Base-by-base conservation (phyloP, 164 flowering plant genomes). In the Akebia trifoliata region DNA sequence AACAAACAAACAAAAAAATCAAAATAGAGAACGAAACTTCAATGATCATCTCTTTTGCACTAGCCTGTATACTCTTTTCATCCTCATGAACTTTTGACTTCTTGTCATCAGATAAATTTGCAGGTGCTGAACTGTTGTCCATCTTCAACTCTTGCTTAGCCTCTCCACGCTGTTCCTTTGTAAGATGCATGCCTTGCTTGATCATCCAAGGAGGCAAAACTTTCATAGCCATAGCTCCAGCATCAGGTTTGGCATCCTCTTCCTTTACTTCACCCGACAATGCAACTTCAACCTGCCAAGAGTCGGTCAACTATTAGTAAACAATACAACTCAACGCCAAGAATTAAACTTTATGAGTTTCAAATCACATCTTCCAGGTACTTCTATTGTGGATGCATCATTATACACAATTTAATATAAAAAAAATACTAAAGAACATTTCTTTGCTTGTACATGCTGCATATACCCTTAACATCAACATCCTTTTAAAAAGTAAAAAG, bases 191-290 rank as follows among this genome's bases (percentile, higher is more conserved):
- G 50, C 97, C 95, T 76, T 84, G 72, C 74, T 77, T 90, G 56
- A 93, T 93, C 99, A 93, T 90, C 99, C 99, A 90, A 22, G 97
- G 97, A 45, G 99, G 99, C 66, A 94, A 62, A 50, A 87, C 91
- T 76, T 90, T 94, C 76, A 69, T 68, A 46, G 74, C 36, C 11
- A 68, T 34, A 51, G 63, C 35, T 32, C 68, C 72, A 74, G 22
- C 57, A 54, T 72, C 94, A 53, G 95, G 71, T 72, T 87, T 89
- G 49, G 59, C 59, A 68, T 82, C 86, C 72, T 74, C 89, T 54
- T 84, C 92, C 69, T 85, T 85, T 18, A 66, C 85, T 61, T 76
- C 84, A 59, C 97, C 97, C 68, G 83, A 68, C 28, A 94, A 67
- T 45, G 81, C 84, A 73, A 94, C 96, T 66, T 90, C 97, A 54